Evolutionary conservation across 208 protist species (phyloP).

Genomic region (Acanthamoeba sp.): DNA sequence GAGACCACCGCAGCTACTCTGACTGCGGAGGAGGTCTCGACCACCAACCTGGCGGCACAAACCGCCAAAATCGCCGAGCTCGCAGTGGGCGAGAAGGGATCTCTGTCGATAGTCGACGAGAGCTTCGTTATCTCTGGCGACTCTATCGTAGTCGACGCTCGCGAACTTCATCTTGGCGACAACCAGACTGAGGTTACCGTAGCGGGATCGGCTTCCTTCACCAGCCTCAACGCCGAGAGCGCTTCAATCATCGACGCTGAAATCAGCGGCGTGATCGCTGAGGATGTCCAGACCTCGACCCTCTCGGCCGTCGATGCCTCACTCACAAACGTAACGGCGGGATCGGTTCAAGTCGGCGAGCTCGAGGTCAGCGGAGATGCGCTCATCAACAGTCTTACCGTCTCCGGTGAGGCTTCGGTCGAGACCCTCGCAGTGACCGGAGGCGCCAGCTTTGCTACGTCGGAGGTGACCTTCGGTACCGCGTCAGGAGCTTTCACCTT

Average conservation of each 20-base stretch:
- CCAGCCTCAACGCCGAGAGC: neutral
- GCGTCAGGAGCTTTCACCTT: constrained; percentile 22
- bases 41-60: neutral
- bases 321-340: neutral
- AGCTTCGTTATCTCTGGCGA: neutral
- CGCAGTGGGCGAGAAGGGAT: neutral
- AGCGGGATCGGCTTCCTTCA: neutral
- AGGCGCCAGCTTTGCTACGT: neutral
- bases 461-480: constrained; percentile 14
- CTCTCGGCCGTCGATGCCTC: neutral
- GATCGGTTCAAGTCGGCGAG: neutral
- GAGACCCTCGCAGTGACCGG: neutral
- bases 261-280: neutral
- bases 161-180: neutral
- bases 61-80: neutral
- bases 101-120: neutral
- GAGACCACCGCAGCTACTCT: neutral
- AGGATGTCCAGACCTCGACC: neutral
- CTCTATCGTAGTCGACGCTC: neutral
- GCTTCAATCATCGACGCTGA: neutral
- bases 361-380: neutral
- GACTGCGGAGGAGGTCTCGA: neutral
- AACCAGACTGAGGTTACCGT: neutral
- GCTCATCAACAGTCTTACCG: neutral
- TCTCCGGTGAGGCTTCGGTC: neutral